Base-by-base conservation (phyloP, 192 early-diverging fungal genomes). In the Backusella morwellensis region DNA sequence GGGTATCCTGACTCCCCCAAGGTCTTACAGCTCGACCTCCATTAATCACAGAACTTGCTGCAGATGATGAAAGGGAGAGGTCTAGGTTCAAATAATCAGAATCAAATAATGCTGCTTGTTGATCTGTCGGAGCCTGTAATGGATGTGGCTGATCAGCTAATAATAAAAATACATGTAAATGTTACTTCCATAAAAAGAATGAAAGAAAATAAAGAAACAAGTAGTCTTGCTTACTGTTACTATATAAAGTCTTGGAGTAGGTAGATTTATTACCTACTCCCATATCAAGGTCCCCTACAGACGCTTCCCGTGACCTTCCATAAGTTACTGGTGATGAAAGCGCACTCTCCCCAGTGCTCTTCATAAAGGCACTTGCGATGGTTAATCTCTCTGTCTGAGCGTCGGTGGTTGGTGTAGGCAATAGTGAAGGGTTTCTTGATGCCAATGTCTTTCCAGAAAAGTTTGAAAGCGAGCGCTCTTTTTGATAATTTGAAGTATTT, bases 1-100 rank as follows among this genome's bases (percentile, higher is more conserved):
- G 66, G 0, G 78, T 79, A 15, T 79, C 78, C 41, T 79, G 78
- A 5, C 78, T 79, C 7, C 73, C 78, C 66, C 66, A 79, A 9
- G 78, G 78, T 8, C 73, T 74, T n/a, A 35, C 0, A 23, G 8
- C 21, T 15, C 34, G 54, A 1, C 47, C 35, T n/a, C 70, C 41
- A 32, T 69, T 47, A 8, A 77, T 29, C 14, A 47, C 70, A 44
- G 70, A 47, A n/a, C 35, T 66, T 11, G 44, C 66, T 38, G 32
- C n/a, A 54, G 75, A 42, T 29, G 75, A 52, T 29, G 75, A 23
- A 19, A 77, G 34, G 19, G 69, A 72, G 19, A 77, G 69, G 19
- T 75, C 52, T n/a, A 74, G 32, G n/a, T 47, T 74, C 32, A 79
- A 56, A 38, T 41, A 41, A 15, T 77, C 26, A 29, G 68, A 44